Base-by-base conservation (phyloP, 2,329 filamentous ascomycete species). In the Beauveria australis region DNA sequence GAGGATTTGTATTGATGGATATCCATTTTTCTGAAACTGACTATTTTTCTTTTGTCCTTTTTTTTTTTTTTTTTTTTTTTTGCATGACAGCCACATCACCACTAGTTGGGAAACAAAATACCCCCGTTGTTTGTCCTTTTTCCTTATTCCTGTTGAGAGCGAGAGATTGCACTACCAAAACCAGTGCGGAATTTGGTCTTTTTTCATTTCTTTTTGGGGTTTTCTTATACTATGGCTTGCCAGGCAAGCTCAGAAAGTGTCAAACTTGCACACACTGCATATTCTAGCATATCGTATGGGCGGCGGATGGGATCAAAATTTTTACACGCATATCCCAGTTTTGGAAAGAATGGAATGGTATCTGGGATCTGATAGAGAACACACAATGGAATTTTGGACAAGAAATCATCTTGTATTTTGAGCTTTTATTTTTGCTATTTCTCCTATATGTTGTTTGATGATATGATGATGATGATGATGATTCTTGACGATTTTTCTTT, bases 51-150 rank as follows among this genome's bases (percentile, higher is more conserved):
- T 46, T 60, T 60, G 3, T 28, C 33, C 33, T 46, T 30, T 52
- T 22, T 22, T 22, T 22, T 22, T 22, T 37, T 47, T 19, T 51
- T 30, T 52, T 9, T 3, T 9, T 28, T 2, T 28, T 37, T 47
- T 55, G 53, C 48, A 55, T 28, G 28, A 56, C 14, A 48, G 49
- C 30, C 16, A 22, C 16, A 22, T 49, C 37, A 59, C 37, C 47
- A 59, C 57, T 68, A 51, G 69, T 68, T 69, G 69, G 61, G 61
- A 63, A 59, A 54, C 53, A 62, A 48, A 69, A 71, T 70, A 71
- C 68, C 69, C 68, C 68, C 64, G 40, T 26, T 37, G 49, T 58
- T 59, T 60, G 51, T 19, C 37, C 22, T 28, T 61, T 48, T 51
- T 56, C 18, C 5, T 30, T 14, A 8, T 33, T 33, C 26, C 3